A percentile compares a stretch with the other conserved stretches of the same genome.
These are phyloP conservation scores for Entamoeba invadens DNA, from an alignment of 208 protist species.

Conservation along the genomic window DNA sequence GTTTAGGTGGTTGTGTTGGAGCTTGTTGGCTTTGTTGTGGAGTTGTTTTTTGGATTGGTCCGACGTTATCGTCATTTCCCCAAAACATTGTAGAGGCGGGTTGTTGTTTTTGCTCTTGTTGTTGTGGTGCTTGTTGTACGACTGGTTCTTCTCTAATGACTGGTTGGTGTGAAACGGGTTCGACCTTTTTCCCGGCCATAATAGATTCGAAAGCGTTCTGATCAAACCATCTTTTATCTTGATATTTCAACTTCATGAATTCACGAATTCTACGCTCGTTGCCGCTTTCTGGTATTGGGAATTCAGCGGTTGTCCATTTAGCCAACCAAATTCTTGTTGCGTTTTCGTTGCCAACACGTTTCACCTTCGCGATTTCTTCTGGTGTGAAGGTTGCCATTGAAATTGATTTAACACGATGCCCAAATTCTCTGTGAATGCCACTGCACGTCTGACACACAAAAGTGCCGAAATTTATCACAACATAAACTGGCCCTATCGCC, in stretches of 20 bases:
- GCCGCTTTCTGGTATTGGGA: neutral
- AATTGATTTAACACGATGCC: neutral
- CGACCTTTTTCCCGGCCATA: neutral
- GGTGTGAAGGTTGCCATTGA: neutral
- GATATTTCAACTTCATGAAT: neutral
- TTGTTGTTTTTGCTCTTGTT: neutral
- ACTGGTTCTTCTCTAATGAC: neutral
- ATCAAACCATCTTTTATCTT: neutral
- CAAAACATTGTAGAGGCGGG: neutral
- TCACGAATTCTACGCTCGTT: neutral
- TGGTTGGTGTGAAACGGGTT: neutral
- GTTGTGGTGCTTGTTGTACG: neutral
- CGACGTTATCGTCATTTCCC: neutral
- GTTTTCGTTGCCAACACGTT: neutral
- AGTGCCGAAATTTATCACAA: neutral
- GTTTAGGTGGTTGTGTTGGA: neutral
- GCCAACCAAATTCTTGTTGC: neutral
- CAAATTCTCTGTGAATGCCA: conserved; percentile 7
- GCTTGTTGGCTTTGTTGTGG: neutral
- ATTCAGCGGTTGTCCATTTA: neutral
- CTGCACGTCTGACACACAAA: conserved; percentile 8
- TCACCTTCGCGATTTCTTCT: neutral
- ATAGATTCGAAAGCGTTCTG: neutral
- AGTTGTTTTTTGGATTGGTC: neutral
- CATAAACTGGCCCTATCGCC: neutral